phyloP scores from a whole-genome alignment of 495 filamentous ascomycete genomes.

The Aspergillus wentii region DNA sequence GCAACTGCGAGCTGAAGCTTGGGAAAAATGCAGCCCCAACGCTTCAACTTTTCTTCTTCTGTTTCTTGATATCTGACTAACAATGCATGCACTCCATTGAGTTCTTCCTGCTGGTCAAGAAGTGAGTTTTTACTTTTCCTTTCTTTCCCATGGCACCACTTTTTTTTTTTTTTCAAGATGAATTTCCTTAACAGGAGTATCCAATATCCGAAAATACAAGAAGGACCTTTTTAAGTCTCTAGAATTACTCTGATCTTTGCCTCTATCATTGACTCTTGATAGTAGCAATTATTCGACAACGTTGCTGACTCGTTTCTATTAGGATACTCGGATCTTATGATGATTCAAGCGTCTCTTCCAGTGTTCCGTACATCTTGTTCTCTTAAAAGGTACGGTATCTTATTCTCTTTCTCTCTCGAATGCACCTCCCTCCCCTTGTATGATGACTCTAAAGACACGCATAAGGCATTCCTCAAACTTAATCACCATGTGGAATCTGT shows the following conservation, averaged over 20 bases:
- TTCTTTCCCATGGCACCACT: neutral
- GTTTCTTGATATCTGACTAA: neutral
- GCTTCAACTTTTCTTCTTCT: constrained; percentile 4
- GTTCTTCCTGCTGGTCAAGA: neutral
- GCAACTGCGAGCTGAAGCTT: constrained; percentile 14
- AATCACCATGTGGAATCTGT: constrained; percentile 87
- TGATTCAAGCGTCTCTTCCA: constrained; percentile 3
- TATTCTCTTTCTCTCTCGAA: constrained; percentile 11
- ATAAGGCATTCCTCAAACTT: constrained; percentile 96
- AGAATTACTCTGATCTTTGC: constrained; percentile 61
- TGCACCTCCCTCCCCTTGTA: constrained; percentile 28
- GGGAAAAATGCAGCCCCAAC: too few species aligned
- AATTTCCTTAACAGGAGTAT: constrained; percentile 69
- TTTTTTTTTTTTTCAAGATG: constrained; percentile 32
- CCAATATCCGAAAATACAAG: constrained; percentile 75
- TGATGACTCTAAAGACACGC: constrained; percentile 84
- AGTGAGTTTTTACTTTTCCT: constrained; percentile 6
- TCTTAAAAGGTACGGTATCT: constrained; percentile 53
- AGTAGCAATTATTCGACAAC: too few species aligned
- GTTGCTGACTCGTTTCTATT: constrained; percentile 4
- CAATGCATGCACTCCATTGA: neutral
- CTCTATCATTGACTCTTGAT: neutral
- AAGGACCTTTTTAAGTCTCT: constrained; percentile 56
- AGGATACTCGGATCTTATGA: neutral
- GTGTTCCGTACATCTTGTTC: constrained; percentile 4